Base-by-base conservation (phyloP, 768 basidiomycete genomes). In the Boletus pseudopeckii region DNA sequence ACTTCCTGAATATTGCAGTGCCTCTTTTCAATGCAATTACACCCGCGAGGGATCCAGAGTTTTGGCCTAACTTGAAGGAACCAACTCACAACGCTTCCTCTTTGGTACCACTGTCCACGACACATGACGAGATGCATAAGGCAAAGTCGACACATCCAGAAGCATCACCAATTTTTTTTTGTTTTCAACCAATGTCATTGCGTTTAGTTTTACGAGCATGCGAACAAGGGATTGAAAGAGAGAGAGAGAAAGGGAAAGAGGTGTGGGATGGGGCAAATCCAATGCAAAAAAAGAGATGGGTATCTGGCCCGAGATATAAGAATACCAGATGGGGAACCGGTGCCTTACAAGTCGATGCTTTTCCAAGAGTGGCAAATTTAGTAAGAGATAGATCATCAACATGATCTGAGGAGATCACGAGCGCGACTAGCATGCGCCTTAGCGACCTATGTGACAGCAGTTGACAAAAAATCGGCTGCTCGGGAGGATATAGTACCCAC, bases 401-500 rank as follows among this genome's bases (percentile, higher is more conserved):
- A 86, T 22, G 76, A 74, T 43, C 79, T 77, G 41, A 88, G 71
- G 18, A 88, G 72, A 32, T 78, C 74, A 56, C 79, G 79, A 17
- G 85, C 85, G 39, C 80, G 80, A 34, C 70, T 67, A 7, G 83
- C 79, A 53, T 85, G 76, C 58, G 68, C 74, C 74, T 80, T 84
- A 53, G 82, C 76, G 58, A 85, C 81, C 82, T 83, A 50, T 22
- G 17, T 28, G 24, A 56, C 32, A 45, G 20, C 5, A 41, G 24
- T 62, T 33, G 43, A 34, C 50, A 38, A 44, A 37, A 28, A 4
- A 32, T 45, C 50, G 30, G 39, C 26, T 45, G 7, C 45, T 28
- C 24, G 22, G 44, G 41, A 60, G 51, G 40, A 49, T 64, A 74
- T 56, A 48, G 14, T 30, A 59, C 59, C 24, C 60, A 90, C 88